These are phyloP conservation scores for Neoboletus subvelutipes DNA, from an alignment of 768 basidiomycete genomes.

Conservation along the genomic window DNA sequence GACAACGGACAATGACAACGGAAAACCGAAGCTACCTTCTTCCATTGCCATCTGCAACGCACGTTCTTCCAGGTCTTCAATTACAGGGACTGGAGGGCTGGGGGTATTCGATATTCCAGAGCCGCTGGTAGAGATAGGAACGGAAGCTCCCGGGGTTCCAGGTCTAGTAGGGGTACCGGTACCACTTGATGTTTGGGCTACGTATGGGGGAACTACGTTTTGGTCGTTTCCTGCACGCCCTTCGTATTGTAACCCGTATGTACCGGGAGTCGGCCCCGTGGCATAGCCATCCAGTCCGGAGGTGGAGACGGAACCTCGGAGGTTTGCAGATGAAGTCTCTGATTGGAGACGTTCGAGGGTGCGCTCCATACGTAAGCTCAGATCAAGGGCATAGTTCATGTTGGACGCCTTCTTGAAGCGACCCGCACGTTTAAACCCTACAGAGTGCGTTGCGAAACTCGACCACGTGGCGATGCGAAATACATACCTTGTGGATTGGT, in stretches of 20 bases:
- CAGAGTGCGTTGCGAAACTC: background rate
- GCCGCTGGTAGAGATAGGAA: constrained; percentile 3
- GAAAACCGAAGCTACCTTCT: constrained; percentile 40
- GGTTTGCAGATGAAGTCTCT: constrained; percentile 21
- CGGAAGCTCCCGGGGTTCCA: constrained; percentile 23
- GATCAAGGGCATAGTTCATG: constrained; percentile 74
- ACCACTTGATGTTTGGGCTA: constrained; percentile 15
- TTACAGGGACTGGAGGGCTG: constrained; percentile 16
- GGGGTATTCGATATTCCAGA: constrained; percentile 10
- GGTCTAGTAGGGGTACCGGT: constrained; percentile 28
- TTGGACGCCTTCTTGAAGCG: constrained; percentile 95
- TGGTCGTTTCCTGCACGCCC: constrained; percentile 64
- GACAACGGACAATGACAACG: constrained; percentile 34
- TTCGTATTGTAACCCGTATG: constrained; percentile 66
- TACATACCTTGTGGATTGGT: constrained; percentile 47
- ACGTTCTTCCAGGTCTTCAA: constrained; percentile 46
- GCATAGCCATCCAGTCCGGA: constrained; percentile 23
- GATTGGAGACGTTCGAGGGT: constrained; percentile 33
- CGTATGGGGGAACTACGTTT: constrained; percentile 27
- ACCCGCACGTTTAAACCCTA: constrained; percentile 49
- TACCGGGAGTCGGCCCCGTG: constrained; percentile 34
- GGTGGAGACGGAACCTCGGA: constrained; percentile 24
- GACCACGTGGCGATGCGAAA: constrained; percentile 36
- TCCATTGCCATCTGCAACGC: constrained; percentile 52
- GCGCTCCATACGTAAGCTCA: constrained; percentile 39